phyloP scores from a whole-genome alignment of 2,329 filamentous ascomycete genomes.

The Clarireedia paspali region DNA sequence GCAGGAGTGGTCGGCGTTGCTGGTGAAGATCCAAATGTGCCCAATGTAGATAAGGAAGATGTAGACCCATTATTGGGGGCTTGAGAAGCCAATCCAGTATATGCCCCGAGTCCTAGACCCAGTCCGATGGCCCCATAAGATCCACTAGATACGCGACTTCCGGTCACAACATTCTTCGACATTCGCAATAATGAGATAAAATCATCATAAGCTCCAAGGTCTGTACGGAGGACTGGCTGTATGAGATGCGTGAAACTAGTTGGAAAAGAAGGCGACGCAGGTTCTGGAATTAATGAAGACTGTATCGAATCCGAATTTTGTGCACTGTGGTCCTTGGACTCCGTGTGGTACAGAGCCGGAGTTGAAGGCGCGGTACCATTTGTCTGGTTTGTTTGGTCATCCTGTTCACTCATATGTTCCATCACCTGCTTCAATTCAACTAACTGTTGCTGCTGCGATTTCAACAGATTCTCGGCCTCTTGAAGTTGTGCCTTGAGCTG shows the following conservation, averaged over 20 bases:
- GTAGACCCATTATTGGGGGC: slow-evolving; percentile 52
- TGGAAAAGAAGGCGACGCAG: slow-evolving; percentile 46
- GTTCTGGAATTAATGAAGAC: slow-evolving; percentile 32
- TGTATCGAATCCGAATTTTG: slow-evolving; percentile 28
- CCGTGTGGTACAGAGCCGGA: slow-evolving; percentile 65
- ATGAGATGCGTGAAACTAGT: slow-evolving; percentile 77
- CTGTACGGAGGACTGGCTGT: slow-evolving; percentile 73
- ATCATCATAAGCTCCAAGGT: slow-evolving; percentile 75
- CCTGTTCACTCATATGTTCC: slow-evolving; percentile 72
- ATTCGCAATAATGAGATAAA: slow-evolving; percentile 70
- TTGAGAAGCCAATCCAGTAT: slow-evolving; percentile 32
- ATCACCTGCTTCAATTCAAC: slow-evolving; percentile 86
- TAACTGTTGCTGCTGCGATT: slow-evolving; percentile 88
- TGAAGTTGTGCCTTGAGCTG: slow-evolving; percentile 77
- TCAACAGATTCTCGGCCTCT: slow-evolving; percentile 78
- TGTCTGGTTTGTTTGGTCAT: slow-evolving; percentile 61
- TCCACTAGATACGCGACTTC: slow-evolving; percentile 63
- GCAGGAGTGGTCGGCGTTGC: slow-evolving; percentile 52
- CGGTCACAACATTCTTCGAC: slow-evolving; percentile 46
- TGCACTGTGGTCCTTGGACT: slow-evolving; percentile 43
- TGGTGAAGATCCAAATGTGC: slow-evolving; percentile 45
- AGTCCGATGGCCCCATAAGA: slow-evolving; percentile 52
- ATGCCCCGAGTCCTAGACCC: slow-evolving; percentile 38
- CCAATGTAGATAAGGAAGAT: slow-evolving; percentile 46
- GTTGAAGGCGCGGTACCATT: slow-evolving; percentile 67